Evolutionary conservation across 1,139 yeast species (phyloP), one percentile per base, ranked within the genome.

Genomic region (Nakaseomyces kungkrabaensis): DNA sequence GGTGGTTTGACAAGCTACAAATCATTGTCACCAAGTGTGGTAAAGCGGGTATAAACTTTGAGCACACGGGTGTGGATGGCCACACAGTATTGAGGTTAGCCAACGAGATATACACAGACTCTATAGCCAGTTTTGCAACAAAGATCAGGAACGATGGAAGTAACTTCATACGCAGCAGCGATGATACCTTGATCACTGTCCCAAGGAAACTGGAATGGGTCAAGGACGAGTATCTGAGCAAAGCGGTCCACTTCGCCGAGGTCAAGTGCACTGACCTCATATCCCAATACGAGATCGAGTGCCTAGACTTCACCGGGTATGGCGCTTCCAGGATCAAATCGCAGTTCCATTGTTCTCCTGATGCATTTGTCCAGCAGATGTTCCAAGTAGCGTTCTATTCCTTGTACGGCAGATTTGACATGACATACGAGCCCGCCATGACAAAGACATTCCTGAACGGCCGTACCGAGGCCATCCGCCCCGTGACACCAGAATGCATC

Each of bases 371-470:
- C 44, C 97, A 89, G 68, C 88, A 89, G 94, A 86, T 90, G 24
- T 87, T 88, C 73, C 97, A 89, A 67, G 88, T 94, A 4, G 88
- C 96, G 7, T 89, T 88, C 68, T 89, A 87, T 64, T 94, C 96
- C 0, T 75, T 89, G 48, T 89, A 89, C 65, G 96, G 96, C 43
- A 85, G 85, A 62, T 94, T 88, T 41, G 97, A 88, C 65, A 86
- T 95, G 59, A 87, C 96, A 11, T 89, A 89, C 66, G 97, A 89
- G 68, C 97, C 97, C 4, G 96, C 96, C 10, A 89, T 89, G 97
- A 89, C 96, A 1, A 89, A 89, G 66, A 74, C 74, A 52, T 89
- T 81, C 63, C 76, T 82, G 56, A 96, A 89, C 65, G 97, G 96
- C n/a, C 77, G 97, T 63, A 89, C 97, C 0, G 97, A 89, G 68